phyloP scores from a whole-genome alignment of 2,329 filamentous ascomycete species.

The Penicillium brasilianum region DNA sequence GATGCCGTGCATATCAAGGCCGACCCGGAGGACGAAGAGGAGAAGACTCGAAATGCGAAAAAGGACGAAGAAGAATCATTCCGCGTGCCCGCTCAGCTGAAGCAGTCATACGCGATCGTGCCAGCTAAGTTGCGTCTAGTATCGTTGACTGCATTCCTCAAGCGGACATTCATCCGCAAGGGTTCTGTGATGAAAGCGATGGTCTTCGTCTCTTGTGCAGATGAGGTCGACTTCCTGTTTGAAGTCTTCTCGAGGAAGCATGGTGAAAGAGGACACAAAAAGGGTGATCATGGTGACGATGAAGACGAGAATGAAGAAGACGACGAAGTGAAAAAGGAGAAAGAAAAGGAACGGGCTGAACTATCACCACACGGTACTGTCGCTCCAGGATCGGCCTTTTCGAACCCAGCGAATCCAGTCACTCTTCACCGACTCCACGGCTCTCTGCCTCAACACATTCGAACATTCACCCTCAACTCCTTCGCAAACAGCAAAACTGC shows the following conservation, averaged over 20 bases:
- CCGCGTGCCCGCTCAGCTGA: conserved; percentile 86
- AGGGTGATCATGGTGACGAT: conserved; percentile 24
- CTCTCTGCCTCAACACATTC: conserved; percentile 83
- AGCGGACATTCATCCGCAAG: conserved; percentile 83
- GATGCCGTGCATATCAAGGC: conserved; percentile 87
- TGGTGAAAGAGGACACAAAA: conserved; percentile 28
- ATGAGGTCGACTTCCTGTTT: conserved; percentile 96
- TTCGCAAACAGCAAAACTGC: conserved; percentile 77
- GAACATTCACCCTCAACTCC: conserved; percentile 81
- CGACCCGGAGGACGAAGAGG: conserved; percentile 61
- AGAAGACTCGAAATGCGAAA: conserved; percentile 52
- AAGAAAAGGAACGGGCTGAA: conserved; percentile 31
- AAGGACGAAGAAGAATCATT: conserved; percentile 65
- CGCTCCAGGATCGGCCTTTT: conserved; percentile 71
- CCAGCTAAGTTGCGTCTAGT: conserved; percentile 91
- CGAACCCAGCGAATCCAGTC: conserved; percentile 77
- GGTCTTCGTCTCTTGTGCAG: conserved; percentile 94
- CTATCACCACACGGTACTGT: conserved; percentile 49
- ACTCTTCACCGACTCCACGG: conserved; percentile 86
- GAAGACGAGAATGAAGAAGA: conserved; percentile 32
- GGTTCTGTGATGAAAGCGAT: conserved; percentile 97
- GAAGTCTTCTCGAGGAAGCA: conserved; percentile 69
- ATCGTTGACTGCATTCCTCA: conserved; percentile 80
- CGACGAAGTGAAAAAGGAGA: conserved; percentile 28
- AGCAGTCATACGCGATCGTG: conserved; percentile 86